A percentile compares a stretch with the other conserved stretches of the same genome.
phyloP scores from a whole-genome alignment of 2,329 filamentous ascomycete species.

The Aspergillus ochraceus region DNA sequence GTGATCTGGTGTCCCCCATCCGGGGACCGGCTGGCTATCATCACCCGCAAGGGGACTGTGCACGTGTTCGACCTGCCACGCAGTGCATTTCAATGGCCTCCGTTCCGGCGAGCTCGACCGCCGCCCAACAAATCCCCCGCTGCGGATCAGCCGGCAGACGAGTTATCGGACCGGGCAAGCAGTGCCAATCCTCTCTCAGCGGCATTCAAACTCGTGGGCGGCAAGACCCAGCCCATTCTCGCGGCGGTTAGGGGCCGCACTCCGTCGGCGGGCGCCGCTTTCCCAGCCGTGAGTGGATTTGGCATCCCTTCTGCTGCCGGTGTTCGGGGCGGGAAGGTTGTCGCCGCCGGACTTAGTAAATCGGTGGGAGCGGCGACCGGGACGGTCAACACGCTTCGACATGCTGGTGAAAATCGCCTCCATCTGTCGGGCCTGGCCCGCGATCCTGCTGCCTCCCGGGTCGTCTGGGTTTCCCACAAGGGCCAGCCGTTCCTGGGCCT shows the following conservation, averaged over 20 bases:
- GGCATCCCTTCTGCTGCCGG: conserved; percentile 48
- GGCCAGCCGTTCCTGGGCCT: conserved; percentile 45
- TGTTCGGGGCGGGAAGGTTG: conserved; percentile 47
- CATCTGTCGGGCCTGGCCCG: conserved; percentile 43
- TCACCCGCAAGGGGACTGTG: conserved; percentile 92
- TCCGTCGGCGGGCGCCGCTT: conserved; percentile 46
- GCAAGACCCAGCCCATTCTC: conserved; percentile 60
- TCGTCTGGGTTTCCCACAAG: conserved; percentile 48
- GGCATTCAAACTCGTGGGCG: conserved; percentile 69
- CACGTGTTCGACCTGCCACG: conserved; percentile 86
- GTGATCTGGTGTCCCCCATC: conserved; percentile 82
- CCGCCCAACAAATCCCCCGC: conserved; percentile 34
- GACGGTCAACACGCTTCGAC: conserved; percentile 49
- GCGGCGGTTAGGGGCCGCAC: conserved; percentile 62
- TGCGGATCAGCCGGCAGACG: conserved; percentile 47
- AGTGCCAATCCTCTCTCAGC: conserved; percentile 59
- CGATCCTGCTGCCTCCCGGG: conserved; percentile 42
- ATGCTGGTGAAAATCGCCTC: conserved; percentile 50
- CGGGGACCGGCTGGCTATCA: conserved; percentile 80
- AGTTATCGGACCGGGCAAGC: conserved; percentile 46
- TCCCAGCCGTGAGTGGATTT: conserved; percentile 45
- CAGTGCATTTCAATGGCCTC: conserved; percentile 84
- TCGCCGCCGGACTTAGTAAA: conserved; percentile 52
- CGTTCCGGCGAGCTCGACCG: conserved; percentile 55
- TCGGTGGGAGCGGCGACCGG: conserved; percentile 51